phyloP scores from a whole-genome alignment of 257 asterid species.

The Mentha longifolia region DNA sequence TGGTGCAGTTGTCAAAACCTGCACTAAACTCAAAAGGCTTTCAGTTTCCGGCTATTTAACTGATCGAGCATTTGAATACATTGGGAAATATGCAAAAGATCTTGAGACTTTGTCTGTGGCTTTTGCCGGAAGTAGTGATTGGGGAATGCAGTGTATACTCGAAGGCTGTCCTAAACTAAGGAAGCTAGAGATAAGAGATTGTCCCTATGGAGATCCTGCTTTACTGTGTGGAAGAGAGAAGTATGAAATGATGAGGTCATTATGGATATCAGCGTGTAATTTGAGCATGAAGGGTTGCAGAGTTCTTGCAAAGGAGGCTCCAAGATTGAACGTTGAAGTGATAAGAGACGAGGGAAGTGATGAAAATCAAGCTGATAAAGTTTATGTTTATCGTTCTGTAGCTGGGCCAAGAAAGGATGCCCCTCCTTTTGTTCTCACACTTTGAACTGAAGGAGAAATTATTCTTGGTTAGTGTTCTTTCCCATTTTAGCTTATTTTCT shows the following conservation, averaged over 20 bases:
- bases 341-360: constrained; percentile 59
- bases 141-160: constrained; percentile 82
- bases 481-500: not conserved
- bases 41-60: constrained; percentile 79
- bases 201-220: constrained; percentile 80
- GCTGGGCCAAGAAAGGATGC: constrained; percentile 88
- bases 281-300: constrained; percentile 72
- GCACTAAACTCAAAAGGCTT: constrained; percentile 76
- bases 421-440: constrained; percentile 76
- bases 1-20: constrained; percentile 79
- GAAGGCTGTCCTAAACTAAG: constrained; percentile 82
- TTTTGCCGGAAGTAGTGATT: constrained; percentile 81
- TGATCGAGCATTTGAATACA: constrained; percentile 75
- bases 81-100: constrained; percentile 76
- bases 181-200: constrained; percentile 88
- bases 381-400: constrained; percentile 75
- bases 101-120: constrained; percentile 89
- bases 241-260: constrained; percentile 74
- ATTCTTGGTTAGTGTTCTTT: constrained; percentile 35
- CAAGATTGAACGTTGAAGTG: constrained; percentile 83
- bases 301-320: constrained; percentile 65
- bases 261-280: constrained; percentile 86
- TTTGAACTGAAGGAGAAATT: constrained; percentile 42
- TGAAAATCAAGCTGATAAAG: constrained; percentile 50
- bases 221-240: constrained; percentile 63